phyloP scores from a whole-genome alignment of 768 basidiomycete genomes.

The Clitopilus hobsonii region DNA sequence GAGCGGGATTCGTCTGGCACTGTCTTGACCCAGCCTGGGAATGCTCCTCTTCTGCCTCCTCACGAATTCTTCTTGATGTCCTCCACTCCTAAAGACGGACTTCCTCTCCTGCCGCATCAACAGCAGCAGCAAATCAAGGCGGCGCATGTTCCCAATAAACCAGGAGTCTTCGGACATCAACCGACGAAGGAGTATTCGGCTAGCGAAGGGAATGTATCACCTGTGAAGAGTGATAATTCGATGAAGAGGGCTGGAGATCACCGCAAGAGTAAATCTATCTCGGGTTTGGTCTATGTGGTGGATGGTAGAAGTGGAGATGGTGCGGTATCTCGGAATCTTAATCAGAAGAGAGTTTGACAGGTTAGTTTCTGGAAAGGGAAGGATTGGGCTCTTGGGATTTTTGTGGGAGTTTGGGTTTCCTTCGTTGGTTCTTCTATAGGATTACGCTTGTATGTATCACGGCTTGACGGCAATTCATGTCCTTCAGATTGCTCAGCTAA shows the following conservation, averaged over 20 bases:
- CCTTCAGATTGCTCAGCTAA: not conserved
- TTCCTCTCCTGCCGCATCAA: no score
- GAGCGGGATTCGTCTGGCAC: not conserved
- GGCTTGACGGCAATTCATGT: not conserved
- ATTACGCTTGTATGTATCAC: not conserved
- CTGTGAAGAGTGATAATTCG: not conserved
- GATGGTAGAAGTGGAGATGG: not conserved
- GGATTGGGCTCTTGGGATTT: no score
- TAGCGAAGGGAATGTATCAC: not conserved
- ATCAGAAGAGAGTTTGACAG: not conserved
- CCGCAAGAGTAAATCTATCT: slow-evolving; percentile 19
- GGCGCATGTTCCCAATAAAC: no score
- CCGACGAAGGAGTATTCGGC: not conserved
- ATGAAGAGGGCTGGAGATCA: slow-evolving; percentile 14
- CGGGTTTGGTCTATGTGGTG: slow-evolving; percentile 11
- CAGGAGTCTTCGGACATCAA: slow-evolving; percentile 12
- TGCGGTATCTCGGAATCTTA: not conserved
- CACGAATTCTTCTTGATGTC: slow-evolving; percentile 15
- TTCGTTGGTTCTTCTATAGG: not conserved
- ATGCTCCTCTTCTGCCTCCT: slow-evolving; percentile 8
- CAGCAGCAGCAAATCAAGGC: no score
- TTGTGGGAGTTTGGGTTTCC: not conserved
- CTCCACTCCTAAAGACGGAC: slow-evolving; percentile 8
- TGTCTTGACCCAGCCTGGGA: not conserved
- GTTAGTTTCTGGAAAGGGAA: no score